A percentile compares a stretch with the other conserved stretches of the same genome.
Evolutionary conservation across 2,329 filamentous ascomycete genomes (phyloP).

Genomic region (Colletotrichum gigasporum): DNA sequence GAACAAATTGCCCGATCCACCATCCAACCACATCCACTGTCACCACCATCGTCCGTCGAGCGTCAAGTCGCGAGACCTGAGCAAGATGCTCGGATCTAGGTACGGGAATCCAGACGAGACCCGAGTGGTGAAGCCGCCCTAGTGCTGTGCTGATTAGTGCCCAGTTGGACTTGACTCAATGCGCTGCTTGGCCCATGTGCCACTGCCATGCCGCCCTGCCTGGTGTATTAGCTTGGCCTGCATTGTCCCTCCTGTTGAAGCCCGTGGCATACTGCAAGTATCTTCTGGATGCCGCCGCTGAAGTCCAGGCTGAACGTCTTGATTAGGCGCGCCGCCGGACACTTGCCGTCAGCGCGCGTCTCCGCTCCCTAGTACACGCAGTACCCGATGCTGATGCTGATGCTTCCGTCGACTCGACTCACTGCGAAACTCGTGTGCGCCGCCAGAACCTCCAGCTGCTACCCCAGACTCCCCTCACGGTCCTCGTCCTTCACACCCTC

Average conservation of each 20-base stretch:
- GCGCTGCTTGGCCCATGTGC: slow-evolving; percentile 2
- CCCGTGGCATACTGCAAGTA: neutral
- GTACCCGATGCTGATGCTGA: no score
- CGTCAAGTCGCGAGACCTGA: no score
- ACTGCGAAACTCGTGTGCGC: no score
- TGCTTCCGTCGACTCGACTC: no score
- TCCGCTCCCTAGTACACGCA: neutral
- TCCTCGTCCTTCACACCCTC: slow-evolving; percentile 1
- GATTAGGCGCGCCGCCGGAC: neutral
- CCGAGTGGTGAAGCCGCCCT: neutral
- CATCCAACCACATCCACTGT: no score
- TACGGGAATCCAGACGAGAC: neutral
- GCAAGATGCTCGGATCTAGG: no score
- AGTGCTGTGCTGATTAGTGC: neutral
- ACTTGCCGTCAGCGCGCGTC: neutral
- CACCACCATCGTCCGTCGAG: neutral
- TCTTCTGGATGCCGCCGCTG: no score
- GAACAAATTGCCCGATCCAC: neutral
- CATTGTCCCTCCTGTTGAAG: neutral
- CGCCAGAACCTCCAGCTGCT: no score
- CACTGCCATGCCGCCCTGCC: neutral
- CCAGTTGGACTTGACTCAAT: neutral
- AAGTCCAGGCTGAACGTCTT: no score
- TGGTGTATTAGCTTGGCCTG: neutral
- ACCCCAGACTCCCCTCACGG: slow-evolving; percentile 1